phyloP scores from a whole-genome alignment of 2,329 filamentous ascomycete genomes.

The Trichoderma cornu-damae region DNA sequence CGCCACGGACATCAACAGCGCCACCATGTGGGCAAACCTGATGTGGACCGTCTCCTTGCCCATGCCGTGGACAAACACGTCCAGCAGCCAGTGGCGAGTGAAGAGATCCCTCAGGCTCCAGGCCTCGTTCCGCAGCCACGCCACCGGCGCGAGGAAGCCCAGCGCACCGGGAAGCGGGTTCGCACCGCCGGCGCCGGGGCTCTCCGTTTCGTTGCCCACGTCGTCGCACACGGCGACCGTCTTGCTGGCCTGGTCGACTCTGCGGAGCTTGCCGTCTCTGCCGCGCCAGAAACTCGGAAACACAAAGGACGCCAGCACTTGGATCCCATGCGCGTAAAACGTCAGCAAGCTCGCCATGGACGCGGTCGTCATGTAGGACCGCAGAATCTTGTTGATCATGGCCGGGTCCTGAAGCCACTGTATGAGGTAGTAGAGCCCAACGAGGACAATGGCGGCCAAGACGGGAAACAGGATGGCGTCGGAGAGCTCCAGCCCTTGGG shows the following conservation, averaged over 20 bases:
- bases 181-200: conserved; percentile 15
- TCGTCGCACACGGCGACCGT: conserved; percentile 37
- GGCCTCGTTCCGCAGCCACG: conserved; percentile 23
- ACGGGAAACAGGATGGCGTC: conserved; percentile 85
- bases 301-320: conserved; percentile 59
- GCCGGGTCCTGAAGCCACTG: conserved; percentile 80
- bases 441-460: conserved; percentile 65
- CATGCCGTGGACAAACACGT: conserved; percentile 48
- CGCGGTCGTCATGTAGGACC: conserved; percentile 75
- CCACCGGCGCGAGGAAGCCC: conserved; percentile 32
- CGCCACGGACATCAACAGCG: conserved; percentile 49
- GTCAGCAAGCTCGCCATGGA: conserved; percentile 72
- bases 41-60: conserved; percentile 44
- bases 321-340: conserved; percentile 66
- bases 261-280: conserved; percentile 39
- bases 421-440: conserved; percentile 79
- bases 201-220: conserved; percentile 28
- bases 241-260: conserved; percentile 39
- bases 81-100: conserved; percentile 48
- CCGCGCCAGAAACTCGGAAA: conserved; percentile 68
- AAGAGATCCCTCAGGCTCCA: conserved; percentile 52
- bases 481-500: conserved; percentile 53
- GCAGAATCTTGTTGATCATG: conserved; percentile 75
- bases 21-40: conserved; percentile 54
- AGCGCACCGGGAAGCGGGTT: conserved; percentile 33